Evolutionary conservation across 768 basidiomycete species (phyloP), one percentile per base, ranked within the genome.

Genomic region (Trametes maxima): DNA sequence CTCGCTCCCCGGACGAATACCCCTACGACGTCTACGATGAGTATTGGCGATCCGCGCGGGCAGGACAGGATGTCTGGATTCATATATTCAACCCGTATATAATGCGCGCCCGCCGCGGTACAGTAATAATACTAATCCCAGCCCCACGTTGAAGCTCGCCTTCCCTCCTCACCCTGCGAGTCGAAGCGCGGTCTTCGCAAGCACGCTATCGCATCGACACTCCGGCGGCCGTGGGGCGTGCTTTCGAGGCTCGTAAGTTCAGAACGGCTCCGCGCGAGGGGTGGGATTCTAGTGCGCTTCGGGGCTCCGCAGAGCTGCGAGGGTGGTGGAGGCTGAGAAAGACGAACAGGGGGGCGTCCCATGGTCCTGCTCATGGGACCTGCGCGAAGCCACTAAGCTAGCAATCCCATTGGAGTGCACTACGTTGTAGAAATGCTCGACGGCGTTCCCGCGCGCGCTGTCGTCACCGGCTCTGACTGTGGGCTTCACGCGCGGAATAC

Each of bases 341-440:
- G n/a, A 21, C 33, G 54, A 16, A 25, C 37, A 42, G 24, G 48
- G n/a, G 10, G 48, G 5, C 21, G 49, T 58, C 57, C 49, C 57
- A 58, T 44, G 57, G 40, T 13, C 25, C 13, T 50, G 57, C 17
- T 44, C 57, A 58, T 58, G 57, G 57, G 57, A 58, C 57, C 57
- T 35, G 14, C 24, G 16, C 28, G 28, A 33, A 33, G 28, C 28
- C 28, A 33, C 28, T 33, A 33, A 33, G 28, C 28, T 8, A 33
- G 28, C 28, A n/a, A n/a, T n/a, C 43, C 43, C 43, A 17, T 44
- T 17, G 43, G 21, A 44, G 40, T 11, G 40, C 5, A 13, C 13
- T 14, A 5, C 13, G 14, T 42, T 42, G 40, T 14, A 19, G n/a
- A 42, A 42, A 7, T 42, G 40, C 22, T 28, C 19, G 5, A 47